phyloP scores from a whole-genome alignment of 331 rosid species.

The Erythrophleum ivorense region DNA sequence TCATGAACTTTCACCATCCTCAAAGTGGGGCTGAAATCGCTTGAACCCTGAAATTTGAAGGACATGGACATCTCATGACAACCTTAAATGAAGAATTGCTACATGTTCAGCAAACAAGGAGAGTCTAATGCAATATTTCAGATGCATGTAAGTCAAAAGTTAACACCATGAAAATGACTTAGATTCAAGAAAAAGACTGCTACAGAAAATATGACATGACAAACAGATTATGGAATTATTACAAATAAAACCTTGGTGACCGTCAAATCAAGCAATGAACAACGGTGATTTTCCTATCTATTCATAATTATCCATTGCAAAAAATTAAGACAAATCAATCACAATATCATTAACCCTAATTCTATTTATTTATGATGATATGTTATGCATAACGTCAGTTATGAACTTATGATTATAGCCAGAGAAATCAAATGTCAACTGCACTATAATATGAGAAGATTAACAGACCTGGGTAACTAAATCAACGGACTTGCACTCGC shows the following conservation, averaged over 20 bases:
- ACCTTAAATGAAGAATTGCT: conserved; percentile 6
- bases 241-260: conserved; percentile 24
- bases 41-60: conserved; percentile 76
- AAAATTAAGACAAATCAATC: neutral
- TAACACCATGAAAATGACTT: conserved; percentile 4
- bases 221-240: conserved; percentile 17
- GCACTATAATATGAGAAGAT: conserved; percentile 27
- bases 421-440: conserved; percentile 32
- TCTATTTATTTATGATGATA: neutral
- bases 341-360: neutral
- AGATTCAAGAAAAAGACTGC: neutral
- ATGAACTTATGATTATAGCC: neutral
- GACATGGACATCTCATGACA: conserved; percentile 34
- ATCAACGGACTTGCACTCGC: conserved; percentile 71
- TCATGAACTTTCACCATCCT: conserved; percentile 85
- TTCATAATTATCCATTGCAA: neutral
- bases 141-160: conserved; percentile 24
- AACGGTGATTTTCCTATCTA: conserved; percentile 1
- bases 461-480: conserved; percentile 62
- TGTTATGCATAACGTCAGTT: neutral
- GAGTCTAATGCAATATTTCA: neutral
- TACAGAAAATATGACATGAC: neutral
- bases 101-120: conserved; percentile 28
- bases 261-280: conserved; percentile 10
- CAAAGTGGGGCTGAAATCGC: conserved; percentile 55